phyloP scores from a whole-genome alignment of 495 filamentous ascomycete genomes.

The Penicillium odoratum region DNA sequence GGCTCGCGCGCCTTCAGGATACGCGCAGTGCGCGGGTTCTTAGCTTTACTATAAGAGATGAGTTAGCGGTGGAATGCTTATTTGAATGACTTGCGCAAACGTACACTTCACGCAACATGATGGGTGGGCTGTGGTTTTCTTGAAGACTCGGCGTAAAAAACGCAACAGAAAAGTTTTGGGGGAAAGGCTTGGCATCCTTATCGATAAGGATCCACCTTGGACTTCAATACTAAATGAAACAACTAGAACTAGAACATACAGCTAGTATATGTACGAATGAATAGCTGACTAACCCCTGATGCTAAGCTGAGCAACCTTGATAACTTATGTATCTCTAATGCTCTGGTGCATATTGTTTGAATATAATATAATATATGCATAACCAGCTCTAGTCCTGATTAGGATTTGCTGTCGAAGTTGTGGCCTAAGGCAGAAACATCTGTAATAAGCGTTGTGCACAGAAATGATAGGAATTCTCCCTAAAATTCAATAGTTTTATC shows the following conservation, averaged over 20 bases:
- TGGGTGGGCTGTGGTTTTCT: conserved; percentile 18
- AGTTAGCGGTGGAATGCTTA: background rate
- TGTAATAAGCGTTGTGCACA: too few relatives aligned
- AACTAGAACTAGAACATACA: background rate
- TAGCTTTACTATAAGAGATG: conserved; percentile 66
- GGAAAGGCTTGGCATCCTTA: conserved; percentile 31
- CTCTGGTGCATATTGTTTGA: too few relatives aligned
- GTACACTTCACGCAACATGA: conserved; percentile 41
- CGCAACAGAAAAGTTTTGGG: conserved; percentile 34
- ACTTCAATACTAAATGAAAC: background rate
- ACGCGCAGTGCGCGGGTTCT: conserved; percentile 90
- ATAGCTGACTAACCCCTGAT: too few relatives aligned
- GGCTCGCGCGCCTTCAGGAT: conserved; percentile 87
- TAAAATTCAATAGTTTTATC: too few relatives aligned
- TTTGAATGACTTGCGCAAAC: conserved; percentile 10
- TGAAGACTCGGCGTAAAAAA: conserved; percentile 27
- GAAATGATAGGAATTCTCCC: too few relatives aligned
- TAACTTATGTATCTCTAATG: too few relatives aligned
- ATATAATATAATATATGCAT: too few relatives aligned
- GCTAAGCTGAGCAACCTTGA: too few relatives aligned
- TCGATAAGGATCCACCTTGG: conserved; percentile 25
- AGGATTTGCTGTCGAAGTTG: too few relatives aligned
- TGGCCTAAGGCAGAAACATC: too few relatives aligned
- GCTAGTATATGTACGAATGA: too few relatives aligned
- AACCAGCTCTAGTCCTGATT: too few relatives aligned